Evolutionary conservation across 306 rosid species (phyloP).

Genomic region (Cucumis cinereus): DNA sequence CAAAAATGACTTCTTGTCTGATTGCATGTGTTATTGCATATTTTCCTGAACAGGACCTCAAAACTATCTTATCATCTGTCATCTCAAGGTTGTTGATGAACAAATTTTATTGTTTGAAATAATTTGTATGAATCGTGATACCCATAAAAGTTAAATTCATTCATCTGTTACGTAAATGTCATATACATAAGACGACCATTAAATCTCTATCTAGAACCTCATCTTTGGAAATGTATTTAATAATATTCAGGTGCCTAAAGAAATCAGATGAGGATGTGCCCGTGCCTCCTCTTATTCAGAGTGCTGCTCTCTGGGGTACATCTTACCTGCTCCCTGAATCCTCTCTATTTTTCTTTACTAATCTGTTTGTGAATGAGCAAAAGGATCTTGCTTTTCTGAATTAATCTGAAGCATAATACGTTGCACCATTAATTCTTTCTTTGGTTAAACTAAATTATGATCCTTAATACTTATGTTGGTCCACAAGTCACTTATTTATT

Average conservation of each 20-base stretch:
- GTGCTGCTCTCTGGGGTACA: slow-evolving; percentile 61
- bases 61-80: not conserved
- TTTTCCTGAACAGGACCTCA: not conserved
- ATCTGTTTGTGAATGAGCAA: not conserved
- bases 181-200: not conserved
- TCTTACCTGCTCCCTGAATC: slow-evolving; percentile 1
- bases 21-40: not conserved
- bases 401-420: not conserved
- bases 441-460: not conserved
- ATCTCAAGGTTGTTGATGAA: not conserved
- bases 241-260: slow-evolving; percentile 60
- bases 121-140: not conserved
- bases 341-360: not conserved
- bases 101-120: not conserved
- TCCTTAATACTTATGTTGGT: not conserved
- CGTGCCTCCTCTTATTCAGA: slow-evolving; percentile 78
- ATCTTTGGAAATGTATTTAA: not conserved
- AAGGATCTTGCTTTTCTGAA: not conserved
- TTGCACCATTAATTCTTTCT: not conserved
- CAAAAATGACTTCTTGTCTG: not conserved
- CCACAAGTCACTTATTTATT: not conserved
- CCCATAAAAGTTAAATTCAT: not conserved
- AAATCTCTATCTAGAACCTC: not conserved
- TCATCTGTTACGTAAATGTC: not conserved
- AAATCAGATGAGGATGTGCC: slow-evolving; percentile 92